Conservation (phyloP, 2,329 filamentous ascomycete genomes). For the Aaosphaeria pasadenensis region DNA sequence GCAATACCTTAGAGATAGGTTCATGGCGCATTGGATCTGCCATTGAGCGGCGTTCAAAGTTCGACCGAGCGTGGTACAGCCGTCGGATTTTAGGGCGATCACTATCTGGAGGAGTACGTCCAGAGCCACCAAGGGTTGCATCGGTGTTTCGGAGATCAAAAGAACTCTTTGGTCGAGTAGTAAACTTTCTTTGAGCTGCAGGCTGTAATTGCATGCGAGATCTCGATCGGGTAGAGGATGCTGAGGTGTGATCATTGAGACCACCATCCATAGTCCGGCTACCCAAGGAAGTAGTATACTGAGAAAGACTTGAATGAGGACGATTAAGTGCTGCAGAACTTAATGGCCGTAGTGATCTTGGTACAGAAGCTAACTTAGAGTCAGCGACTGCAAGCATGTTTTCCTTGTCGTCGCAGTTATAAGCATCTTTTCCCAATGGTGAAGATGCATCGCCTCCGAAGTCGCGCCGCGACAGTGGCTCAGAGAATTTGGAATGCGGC, state of each 20-base stretch:
- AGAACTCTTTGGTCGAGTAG: slow-evolving; percentile 27
- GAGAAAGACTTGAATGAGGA: slow-evolving; percentile 9
- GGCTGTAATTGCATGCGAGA: slow-evolving; percentile 6
- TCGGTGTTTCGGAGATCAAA: slow-evolving; percentile 24
- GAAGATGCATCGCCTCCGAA: slow-evolving; percentile 6
- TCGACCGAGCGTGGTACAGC: slow-evolving; percentile 3
- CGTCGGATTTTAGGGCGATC: slow-evolving; percentile 1
- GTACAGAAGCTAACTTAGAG: slow-evolving; percentile 10
- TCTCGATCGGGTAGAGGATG: neutral
- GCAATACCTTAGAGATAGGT: slow-evolving; percentile 2
- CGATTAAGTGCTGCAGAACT: slow-evolving; percentile 8
- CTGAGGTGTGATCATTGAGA: slow-evolving; percentile 1
- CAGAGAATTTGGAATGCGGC: slow-evolving; percentile 18
- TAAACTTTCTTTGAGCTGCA: slow-evolving; percentile 17
- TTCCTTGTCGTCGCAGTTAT: slow-evolving; percentile 3
- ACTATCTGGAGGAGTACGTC: neutral
- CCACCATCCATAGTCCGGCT: neutral
- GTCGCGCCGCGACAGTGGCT: slow-evolving; percentile 5
- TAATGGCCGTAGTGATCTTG: slow-evolving; percentile 18
- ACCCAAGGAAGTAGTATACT: slow-evolving; percentile 11
- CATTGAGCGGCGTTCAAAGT: no score
- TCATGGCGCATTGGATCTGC: no score
- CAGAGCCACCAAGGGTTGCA: neutral
- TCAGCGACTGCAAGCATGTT: neutral
- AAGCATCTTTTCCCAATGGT: slow-evolving; percentile 2